phyloP scores from a whole-genome alignment of 129 eudicot species.

The Flaveria trinervia region DNA sequence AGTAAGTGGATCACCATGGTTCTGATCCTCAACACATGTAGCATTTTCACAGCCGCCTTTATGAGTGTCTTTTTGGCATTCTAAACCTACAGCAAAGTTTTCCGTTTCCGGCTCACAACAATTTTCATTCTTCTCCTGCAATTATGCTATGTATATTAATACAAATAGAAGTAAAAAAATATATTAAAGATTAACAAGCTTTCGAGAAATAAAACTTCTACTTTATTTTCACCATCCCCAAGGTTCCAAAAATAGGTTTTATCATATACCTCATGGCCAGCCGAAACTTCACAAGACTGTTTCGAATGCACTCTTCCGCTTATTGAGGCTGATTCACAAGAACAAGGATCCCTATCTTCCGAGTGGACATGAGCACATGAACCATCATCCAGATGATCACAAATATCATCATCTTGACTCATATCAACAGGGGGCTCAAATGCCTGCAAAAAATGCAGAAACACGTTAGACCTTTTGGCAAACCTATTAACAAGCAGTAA shows the following conservation, averaged over 20 bases:
- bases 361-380: conserved; percentile 38
- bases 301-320: conserved; percentile 33
- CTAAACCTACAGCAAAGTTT: conserved; percentile 33
- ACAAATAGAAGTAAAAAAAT: conserved; percentile 29
- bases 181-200: conserved; percentile 13
- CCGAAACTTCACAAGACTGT: conserved; percentile 32
- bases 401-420: conserved; percentile 56
- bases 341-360: conserved; percentile 39
- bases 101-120: conserved; percentile 34
- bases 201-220: conserved; percentile 8
- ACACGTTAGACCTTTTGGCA: not conserved
- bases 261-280: conserved; percentile 34
- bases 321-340: conserved; percentile 49
- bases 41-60: conserved; percentile 29
- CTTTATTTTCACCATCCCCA: conserved; percentile 23
- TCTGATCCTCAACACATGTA: no score
- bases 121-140: conserved; percentile 47
- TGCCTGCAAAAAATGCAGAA: conserved; percentile 53
- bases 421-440: conserved; percentile 96
- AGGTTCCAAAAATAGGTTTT: conserved; percentile 18
- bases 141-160: conserved; percentile 39
- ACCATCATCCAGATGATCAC: conserved; percentile 47
- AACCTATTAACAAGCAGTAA: not conserved
- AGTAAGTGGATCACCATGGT: conserved; percentile 16
- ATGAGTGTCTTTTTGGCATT: conserved; percentile 31